phyloP scores from a whole-genome alignment of 2,329 filamentous ascomycete genomes.

The Beauveria bassiana region DNA sequence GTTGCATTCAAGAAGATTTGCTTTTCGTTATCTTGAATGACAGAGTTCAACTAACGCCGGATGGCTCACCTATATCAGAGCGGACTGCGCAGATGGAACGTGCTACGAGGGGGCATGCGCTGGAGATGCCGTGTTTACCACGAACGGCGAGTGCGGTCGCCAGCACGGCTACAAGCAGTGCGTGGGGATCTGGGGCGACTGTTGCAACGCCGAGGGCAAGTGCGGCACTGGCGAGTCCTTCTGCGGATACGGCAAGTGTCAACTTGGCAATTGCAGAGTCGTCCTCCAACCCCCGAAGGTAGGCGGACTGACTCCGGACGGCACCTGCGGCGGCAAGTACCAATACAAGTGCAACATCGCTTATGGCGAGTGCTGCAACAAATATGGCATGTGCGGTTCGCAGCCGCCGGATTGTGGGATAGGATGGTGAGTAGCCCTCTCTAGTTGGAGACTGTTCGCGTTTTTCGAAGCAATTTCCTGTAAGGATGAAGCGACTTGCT shows the following conservation, averaged over 20 bases:
- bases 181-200: slow-evolving; percentile 22
- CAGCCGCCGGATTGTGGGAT: not conserved
- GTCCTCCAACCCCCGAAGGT: not conserved
- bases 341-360: not conserved
- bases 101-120: slow-evolving; percentile 25
- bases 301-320: not conserved
- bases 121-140: slow-evolving; percentile 21
- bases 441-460: not conserved
- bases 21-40: too few species aligned
- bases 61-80: slow-evolving; percentile 13
- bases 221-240: slow-evolving; percentile 20
- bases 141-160: slow-evolving; percentile 26
- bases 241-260: slow-evolving; percentile 15
- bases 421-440: not conserved
- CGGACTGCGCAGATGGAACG: slow-evolving; percentile 23
- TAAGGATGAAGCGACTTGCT: too few species aligned
- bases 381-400: not conserved
- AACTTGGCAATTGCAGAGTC: slow-evolving; percentile 16
- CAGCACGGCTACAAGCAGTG: slow-evolving; percentile 21
- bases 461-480: not conserved
- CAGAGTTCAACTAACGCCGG: too few species aligned
- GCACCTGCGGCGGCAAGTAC: not conserved
- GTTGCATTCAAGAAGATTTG: too few species aligned
- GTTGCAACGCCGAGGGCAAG: slow-evolving; percentile 19
- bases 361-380: not conserved